A percentile compares a stretch with the other conserved stretches of the same genome.
Conservation (phyloP, 768 basidiomycete species). For the Mycena epipterygia region DNA sequence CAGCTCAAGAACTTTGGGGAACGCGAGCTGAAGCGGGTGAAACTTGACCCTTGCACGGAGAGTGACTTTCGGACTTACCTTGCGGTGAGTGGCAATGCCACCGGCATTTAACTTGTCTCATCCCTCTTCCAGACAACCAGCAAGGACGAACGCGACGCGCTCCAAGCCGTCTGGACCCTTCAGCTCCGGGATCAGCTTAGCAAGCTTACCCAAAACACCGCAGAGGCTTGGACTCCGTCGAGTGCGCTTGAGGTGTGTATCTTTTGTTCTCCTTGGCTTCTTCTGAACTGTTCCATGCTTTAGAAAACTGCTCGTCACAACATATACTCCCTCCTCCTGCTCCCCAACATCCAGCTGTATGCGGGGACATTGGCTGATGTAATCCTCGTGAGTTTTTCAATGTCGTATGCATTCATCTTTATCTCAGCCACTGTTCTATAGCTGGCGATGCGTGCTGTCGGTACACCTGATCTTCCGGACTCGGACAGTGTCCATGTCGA, state of each 20-base stretch:
- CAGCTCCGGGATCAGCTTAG: slow-evolving; percentile 7
- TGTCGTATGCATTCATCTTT: neutral
- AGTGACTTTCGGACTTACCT: slow-evolving; percentile 17
- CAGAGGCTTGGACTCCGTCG: slow-evolving; percentile 10
- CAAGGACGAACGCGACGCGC: slow-evolving; percentile 14
- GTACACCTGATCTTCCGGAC: slow-evolving; percentile 4
- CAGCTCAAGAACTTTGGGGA: slow-evolving; percentile 26
- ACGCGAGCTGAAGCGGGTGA: slow-evolving; percentile 17
- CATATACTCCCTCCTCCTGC: slow-evolving; percentile 15
- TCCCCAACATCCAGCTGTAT: slow-evolving; percentile 23
- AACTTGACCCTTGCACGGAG: slow-evolving; percentile 5
- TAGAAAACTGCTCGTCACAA: slow-evolving; percentile 13
- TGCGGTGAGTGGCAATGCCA: neutral
- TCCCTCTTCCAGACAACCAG: neutral
- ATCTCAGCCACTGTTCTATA: neutral
- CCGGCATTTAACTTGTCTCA: neutral
- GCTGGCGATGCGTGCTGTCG: slow-evolving; percentile 15
- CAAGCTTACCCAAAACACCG: slow-evolving; percentile 11
- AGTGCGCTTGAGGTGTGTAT: slow-evolving; percentile 13
- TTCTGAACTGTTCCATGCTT: neutral
- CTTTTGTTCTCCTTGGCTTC: neutral
- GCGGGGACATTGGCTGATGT: slow-evolving; percentile 13
- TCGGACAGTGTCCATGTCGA: slow-evolving; percentile 6
- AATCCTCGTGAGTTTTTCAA: neutral
- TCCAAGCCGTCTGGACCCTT: slow-evolving; percentile 11